These are phyloP conservation scores for Lentinus tigrinus DNA, from an alignment of 768 basidiomycete species.

Conservation along the genomic window DNA sequence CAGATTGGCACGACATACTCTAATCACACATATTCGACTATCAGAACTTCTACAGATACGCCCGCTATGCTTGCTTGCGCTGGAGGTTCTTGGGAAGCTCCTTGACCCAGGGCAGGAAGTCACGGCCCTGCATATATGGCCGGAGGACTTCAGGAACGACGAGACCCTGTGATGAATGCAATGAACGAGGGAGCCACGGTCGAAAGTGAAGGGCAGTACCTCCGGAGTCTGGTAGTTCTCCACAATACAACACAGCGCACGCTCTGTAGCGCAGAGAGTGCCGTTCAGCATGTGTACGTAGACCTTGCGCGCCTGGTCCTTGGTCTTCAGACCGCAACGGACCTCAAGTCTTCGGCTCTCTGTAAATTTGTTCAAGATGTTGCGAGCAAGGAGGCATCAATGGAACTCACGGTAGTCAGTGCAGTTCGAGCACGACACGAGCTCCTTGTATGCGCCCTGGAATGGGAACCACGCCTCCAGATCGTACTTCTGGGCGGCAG, in stretches of 20 bases:
- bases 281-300: slow-evolving; percentile 99
- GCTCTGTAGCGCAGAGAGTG: slow-evolving; percentile 95
- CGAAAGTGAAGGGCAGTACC: slow-evolving; percentile 43
- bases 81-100: slow-evolving; percentile 77
- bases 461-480: slow-evolving; percentile 99
- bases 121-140: slow-evolving; percentile 95
- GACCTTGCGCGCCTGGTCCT: slow-evolving; percentile 86
- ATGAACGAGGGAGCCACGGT: neutral
- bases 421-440: slow-evolving; percentile 97
- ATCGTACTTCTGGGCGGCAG: slow-evolving; percentile 96
- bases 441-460: slow-evolving; percentile 94
- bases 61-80: slow-evolving; percentile 57
- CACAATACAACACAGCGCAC: slow-evolving; percentile 94
- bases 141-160: slow-evolving; percentile 85
- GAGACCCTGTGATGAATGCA: slow-evolving; percentile 63
- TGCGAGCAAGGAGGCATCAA: neutral
- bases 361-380: slow-evolving; percentile 32
- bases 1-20: too few relatives aligned
- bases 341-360: slow-evolving; percentile 94
- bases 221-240: slow-evolving; percentile 98
- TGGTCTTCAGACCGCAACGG: slow-evolving; percentile 86
- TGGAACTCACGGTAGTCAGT: slow-evolving; percentile 91
- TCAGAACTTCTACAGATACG: neutral
- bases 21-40: too few relatives aligned
- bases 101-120: slow-evolving; percentile 84